Percentiles rank a stretch among this genome's conserved stretches.
Evolutionary conservation across 1,284 basidiomycete species (phyloP).

Genomic region (Microbotryum scabiosae): DNA sequence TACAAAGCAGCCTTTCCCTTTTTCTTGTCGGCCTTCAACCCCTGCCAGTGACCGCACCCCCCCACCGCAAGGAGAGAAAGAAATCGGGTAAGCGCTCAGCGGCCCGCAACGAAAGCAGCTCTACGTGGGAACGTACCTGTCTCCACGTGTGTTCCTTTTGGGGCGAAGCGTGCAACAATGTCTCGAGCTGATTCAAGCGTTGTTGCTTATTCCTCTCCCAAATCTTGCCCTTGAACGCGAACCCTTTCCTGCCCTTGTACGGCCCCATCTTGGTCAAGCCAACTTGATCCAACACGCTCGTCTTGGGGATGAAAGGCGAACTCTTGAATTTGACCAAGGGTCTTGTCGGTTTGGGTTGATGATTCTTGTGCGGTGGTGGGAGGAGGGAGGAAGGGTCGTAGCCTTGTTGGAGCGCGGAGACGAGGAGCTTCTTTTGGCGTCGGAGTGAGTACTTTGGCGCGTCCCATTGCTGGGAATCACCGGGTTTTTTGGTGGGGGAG

Average conservation of each 20-base stretch:
- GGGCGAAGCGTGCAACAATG: slow-evolving; percentile 12
- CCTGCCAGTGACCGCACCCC: too few species aligned
- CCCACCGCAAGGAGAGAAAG: too few species aligned
- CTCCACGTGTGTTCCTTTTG: slow-evolving; percentile 18
- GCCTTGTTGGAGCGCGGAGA: slow-evolving; percentile 10
- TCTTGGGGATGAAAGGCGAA: slow-evolving; percentile 9
- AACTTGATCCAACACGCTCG: slow-evolving; percentile 15
- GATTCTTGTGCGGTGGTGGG: not conserved
- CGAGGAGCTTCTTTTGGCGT: slow-evolving; percentile 26
- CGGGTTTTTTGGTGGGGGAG: slow-evolving; percentile 12
- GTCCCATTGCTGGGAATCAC: slow-evolving; percentile 14
- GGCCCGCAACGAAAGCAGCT: too few species aligned
- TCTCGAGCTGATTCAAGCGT: slow-evolving; percentile 10
- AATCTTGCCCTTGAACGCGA: slow-evolving; percentile 30
- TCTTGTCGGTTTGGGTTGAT: not conserved
- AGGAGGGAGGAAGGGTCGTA: not conserved
- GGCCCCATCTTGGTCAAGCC: slow-evolving; percentile 26
- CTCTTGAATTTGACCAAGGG: not conserved
- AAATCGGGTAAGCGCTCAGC: too few species aligned
- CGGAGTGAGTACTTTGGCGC: slow-evolving; percentile 28
- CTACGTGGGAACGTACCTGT: slow-evolving; percentile 13
- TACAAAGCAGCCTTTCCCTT: too few species aligned
- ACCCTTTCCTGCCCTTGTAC: slow-evolving; percentile 26
- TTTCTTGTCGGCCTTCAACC: too few species aligned
- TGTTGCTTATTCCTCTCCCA: slow-evolving; percentile 27